These are phyloP conservation scores for Strigomonas culicis DNA, from an alignment of 208 protist species.

Conservation along the genomic window DNA sequence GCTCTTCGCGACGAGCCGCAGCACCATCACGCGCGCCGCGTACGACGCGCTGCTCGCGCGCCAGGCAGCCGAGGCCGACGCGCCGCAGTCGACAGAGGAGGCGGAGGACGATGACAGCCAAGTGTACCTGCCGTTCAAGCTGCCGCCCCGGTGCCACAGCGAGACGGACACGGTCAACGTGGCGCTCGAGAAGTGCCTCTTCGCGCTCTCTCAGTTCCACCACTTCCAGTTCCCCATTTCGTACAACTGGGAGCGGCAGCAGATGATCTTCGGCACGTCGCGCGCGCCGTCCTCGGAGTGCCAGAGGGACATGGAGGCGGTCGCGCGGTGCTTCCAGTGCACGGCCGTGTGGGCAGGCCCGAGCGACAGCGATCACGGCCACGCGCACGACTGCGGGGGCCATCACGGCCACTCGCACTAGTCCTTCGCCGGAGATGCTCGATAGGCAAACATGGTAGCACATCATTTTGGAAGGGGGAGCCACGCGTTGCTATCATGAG, in stretches of 20 bases:
- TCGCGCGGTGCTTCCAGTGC: slow-evolving; percentile 52
- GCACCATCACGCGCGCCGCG: slow-evolving; percentile 24
- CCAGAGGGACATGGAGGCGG: slow-evolving; percentile 47
- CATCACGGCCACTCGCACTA: slow-evolving; percentile 12
- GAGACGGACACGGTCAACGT: slow-evolving; percentile 39
- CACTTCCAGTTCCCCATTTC: slow-evolving; percentile 29
- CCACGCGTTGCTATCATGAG: too few relatives aligned
- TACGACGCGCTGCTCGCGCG: slow-evolving; percentile 11
- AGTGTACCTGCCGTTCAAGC: background rate
- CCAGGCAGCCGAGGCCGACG: slow-evolving; percentile 3
- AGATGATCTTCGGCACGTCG: slow-evolving; percentile 24
- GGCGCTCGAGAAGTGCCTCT: slow-evolving; percentile 40
- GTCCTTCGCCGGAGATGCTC: background rate
- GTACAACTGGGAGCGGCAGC: slow-evolving; percentile 62
- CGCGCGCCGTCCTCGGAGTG: slow-evolving; percentile 39
- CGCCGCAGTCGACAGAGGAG: background rate
- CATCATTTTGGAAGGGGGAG: too few relatives aligned
- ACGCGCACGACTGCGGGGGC: background rate
- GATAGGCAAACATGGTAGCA: too few relatives aligned
- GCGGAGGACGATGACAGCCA: background rate
- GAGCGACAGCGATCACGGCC: background rate
- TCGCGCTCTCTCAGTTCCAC: slow-evolving; percentile 50
- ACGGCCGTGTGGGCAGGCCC: background rate
- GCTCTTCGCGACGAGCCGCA: slow-evolving; percentile 28
- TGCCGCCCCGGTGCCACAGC: slow-evolving; percentile 18